Percentiles rank a stretch among this genome's conserved stretches.
phyloP scores from a whole-genome alignment of 1,139 yeast species.

The Geotrichum restrictum region DNA sequence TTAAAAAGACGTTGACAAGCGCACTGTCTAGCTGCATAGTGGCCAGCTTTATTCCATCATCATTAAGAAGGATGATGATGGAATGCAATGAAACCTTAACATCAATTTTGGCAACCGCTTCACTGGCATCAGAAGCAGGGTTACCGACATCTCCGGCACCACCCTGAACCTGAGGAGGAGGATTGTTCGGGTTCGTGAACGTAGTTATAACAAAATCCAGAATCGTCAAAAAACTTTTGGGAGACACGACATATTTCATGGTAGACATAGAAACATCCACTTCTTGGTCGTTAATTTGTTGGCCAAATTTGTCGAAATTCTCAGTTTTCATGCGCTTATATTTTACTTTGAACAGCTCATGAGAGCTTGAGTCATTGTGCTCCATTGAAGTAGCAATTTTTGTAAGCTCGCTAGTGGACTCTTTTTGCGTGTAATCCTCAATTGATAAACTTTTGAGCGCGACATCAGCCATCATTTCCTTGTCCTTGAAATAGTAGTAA shows the following conservation, averaged over 20 bases:
- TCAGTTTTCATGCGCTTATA: slow-evolving; percentile 43
- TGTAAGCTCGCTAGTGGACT: slow-evolving; percentile 61
- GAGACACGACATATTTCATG: slow-evolving; percentile 67
- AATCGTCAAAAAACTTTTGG: slow-evolving; percentile 73
- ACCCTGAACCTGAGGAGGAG: slow-evolving; percentile 30
- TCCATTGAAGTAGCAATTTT: slow-evolving; percentile 66
- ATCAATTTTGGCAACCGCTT: slow-evolving; percentile 47
- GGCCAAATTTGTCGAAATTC: slow-evolving; percentile 17
- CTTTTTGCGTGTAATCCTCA: slow-evolving; percentile 68
- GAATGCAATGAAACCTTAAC: slow-evolving; percentile 69
- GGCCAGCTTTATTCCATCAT: slow-evolving; percentile 77
- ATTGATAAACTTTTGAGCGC: slow-evolving; percentile 61
- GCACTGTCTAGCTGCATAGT: slow-evolving; percentile 76
- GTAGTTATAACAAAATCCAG: slow-evolving; percentile 81
- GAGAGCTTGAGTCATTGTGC: slow-evolving; percentile 37
- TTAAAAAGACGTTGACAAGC: slow-evolving; percentile 55
- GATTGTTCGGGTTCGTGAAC: slow-evolving; percentile 69
- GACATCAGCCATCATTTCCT: slow-evolving; percentile 64
- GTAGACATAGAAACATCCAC: slow-evolving; percentile 76
- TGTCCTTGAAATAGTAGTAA: slow-evolving; percentile 55
- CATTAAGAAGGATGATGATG: slow-evolving; percentile 70
- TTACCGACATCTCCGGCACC: slow-evolving; percentile 12
- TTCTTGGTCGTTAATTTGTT: slow-evolving; percentile 66
- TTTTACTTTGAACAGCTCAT: slow-evolving; percentile 58
- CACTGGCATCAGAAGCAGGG: background rate